Conservation (phyloP, 2,329 filamentous ascomycete species). For the Penicillium sp. region DNA sequence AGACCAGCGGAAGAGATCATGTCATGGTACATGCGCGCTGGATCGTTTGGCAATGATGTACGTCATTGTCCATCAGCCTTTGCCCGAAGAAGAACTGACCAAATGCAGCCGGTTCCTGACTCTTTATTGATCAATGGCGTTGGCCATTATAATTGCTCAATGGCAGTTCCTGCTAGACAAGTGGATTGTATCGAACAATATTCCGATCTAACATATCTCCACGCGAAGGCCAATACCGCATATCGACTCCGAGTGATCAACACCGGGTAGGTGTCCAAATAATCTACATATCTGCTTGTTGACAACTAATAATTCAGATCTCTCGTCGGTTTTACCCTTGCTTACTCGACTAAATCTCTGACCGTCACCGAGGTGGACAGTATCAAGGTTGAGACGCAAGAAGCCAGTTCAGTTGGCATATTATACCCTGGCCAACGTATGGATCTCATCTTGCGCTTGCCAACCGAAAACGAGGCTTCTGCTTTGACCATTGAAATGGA, state of each 20-base stretch:
- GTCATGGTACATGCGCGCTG: slow-evolving; percentile 45
- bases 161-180: slow-evolving; percentile 46
- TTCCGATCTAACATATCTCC: slow-evolving; percentile 25
- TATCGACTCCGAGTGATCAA: slow-evolving; percentile 46
- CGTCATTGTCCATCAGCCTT: background rate
- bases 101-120: slow-evolving; percentile 47
- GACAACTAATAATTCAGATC: background rate
- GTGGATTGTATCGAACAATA: slow-evolving; percentile 42
- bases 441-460: slow-evolving; percentile 37
- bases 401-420: slow-evolving; percentile 38
- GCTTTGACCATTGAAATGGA: slow-evolving; percentile 36
- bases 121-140: slow-evolving; percentile 49
- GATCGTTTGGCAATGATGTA: slow-evolving; percentile 47
- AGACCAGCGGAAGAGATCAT: slow-evolving; percentile 41
- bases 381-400: slow-evolving; percentile 28
- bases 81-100: background rate
- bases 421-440: slow-evolving; percentile 48
- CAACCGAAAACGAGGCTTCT: slow-evolving; percentile 13
- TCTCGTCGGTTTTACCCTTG: background rate
- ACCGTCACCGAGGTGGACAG: slow-evolving; percentile 44
- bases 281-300: background rate
- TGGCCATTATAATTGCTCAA: slow-evolving; percentile 47
- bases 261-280: slow-evolving; percentile 35
- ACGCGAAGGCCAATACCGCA: slow-evolving; percentile 21
- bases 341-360: background rate